Evolutionary conservation across 2,329 filamentous ascomycete genomes (phyloP), one percentile per base, ranked within the genome.

Genomic region (Aurifilum marmelostoma): DNA sequence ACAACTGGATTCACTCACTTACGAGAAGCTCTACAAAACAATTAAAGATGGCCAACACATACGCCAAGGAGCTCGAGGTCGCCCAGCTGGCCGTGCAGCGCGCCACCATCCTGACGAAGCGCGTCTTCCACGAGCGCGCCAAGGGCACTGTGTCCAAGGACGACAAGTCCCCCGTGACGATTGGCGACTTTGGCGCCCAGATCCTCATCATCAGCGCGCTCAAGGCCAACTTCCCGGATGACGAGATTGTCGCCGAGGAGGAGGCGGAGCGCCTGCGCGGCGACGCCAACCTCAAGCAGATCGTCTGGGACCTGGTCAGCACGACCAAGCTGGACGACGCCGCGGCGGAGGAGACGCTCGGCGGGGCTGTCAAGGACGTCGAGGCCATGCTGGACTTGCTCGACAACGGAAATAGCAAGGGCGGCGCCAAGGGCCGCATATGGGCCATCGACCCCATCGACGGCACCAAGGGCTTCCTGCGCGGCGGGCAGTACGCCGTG

Each of bases 391-490:
- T 92, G 71, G 68, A 70, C 56, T 67, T 90, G 52, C 89, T 93
- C 73, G 91, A 92, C 81, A 80, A 81, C 71, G 91, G 91, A 56
- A 87, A 87, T 77, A 92, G 90, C 80, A 81, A 87, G 68, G 93
- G 93, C 70, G 93, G 93, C 37, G 79, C 82, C 71, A 85, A 83
- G 73, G 94, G 93, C 72, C 87, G 96, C 73, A 93, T 98, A 79
- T 99, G 96, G 96, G 92, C 95, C 54, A 89, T 99, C 68, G 96
- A 99, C 80, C 96, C 96, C 70, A 97, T 99, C 72, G 96, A 99
- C 80, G 96, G 96, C 73, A 99, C 96, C 66, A 97, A 97, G 83
- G 97, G 96, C 39, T 99, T 99, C 83, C 84, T 99, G 71, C 89
- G 97, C 72, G 96, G 96, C 66, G 97, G 94, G 52, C 96, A 99